Evolutionary conservation across 2,329 filamentous ascomycete genomes (phyloP), one percentile per base, ranked within the genome.

Genomic region (Chaetoscypha palmicola): DNA sequence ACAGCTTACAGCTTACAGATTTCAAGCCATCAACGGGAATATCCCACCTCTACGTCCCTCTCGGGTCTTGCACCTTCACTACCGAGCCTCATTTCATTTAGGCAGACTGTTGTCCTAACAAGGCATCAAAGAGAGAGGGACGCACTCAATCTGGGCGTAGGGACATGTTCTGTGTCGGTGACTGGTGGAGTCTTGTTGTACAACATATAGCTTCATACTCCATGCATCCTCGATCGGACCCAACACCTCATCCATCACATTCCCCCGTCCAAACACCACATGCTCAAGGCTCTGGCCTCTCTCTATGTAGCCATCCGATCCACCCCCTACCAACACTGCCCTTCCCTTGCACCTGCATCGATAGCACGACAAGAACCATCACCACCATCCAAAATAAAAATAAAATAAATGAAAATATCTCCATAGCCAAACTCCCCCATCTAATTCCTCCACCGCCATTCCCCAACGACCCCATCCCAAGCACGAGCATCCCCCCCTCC

Each of bases 371-470:
- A 41, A 20, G 24, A 8, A 34, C 23, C 30, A 33, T 33, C 28
- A 33, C 38, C 34, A n/a, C 33, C 23, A 16, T 24, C 21, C 26
- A 21, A 32, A 16, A n/a, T n/a, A n/a, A n/a, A n/a, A n/a, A n/a
- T n/a, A n/a, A n/a, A n/a, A n/a, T n/a, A n/a, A n/a, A n/a, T n/a
- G n/a, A n/a, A n/a, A n/a, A n/a, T n/a, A n/a, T n/a, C n/a, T n/a
- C n/a, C n/a, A n/a, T n/a, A n/a, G n/a, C n/a, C n/a, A n/a, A n/a
- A n/a, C n/a, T n/a, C n/a, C n/a, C n/a, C n/a, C n/a, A n/a, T 23
- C 28, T 30, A 33, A 41, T 16, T 7, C 38, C 20, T 32, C 38
- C 38, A 41, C 38, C 38, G 38, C 38, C 30, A 34, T 41, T 41
- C 38, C 30, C 22, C 7, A 24, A 34, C 23, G 10, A 16, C 28